Percentiles rank a stretch among this genome's conserved stretches.
These are phyloP conservation scores for Canariomyces notabilis DNA, from an alignment of 2,329 filamentous ascomycete genomes.

Conservation along the genomic window DNA sequence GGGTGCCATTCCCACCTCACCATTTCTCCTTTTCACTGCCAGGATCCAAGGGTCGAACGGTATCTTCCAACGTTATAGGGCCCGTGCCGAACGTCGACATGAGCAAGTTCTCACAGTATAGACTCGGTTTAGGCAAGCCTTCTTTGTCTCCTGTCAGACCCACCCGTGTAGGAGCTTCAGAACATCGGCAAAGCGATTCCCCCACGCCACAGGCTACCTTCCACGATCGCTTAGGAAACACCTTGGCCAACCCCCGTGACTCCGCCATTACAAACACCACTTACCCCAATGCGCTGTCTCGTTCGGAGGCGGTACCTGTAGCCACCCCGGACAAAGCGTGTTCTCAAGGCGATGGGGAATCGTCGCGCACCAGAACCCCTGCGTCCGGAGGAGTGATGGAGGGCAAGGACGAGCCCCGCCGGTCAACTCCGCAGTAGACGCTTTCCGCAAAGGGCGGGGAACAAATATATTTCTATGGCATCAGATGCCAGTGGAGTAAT, in stretches of 20 bases:
- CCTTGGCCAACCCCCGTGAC: conserved; percentile 30
- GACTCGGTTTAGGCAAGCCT: conserved; percentile 28
- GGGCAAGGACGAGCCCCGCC: conserved; percentile 42
- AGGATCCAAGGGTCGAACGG: conserved; percentile 40
- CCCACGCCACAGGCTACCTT: conserved; percentile 30
- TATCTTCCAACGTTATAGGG: no score
- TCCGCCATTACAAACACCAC: conserved; percentile 28
- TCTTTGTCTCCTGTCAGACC: conserved; percentile 3
- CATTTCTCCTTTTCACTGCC: conserved; percentile 30
- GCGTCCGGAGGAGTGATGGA: conserved; percentile 42
- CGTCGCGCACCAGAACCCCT: conserved; percentile 43
- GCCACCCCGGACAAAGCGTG: conserved; percentile 6
- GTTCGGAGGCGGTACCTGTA: conserved; percentile 11
- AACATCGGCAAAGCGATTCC: conserved; percentile 21
- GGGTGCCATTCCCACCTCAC: conserved; percentile 32
- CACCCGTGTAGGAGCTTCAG: neutral
- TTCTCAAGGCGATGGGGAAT: neutral
- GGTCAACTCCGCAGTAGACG: conserved; percentile 31
- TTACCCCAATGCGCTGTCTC: conserved; percentile 17
- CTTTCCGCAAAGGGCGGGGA: conserved; percentile 5
- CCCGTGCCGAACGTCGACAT: no score
- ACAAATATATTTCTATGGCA: no score
- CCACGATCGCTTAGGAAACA: conserved; percentile 29
- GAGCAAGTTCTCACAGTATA: conserved; percentile 39
- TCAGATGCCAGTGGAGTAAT: no score